phyloP scores from a whole-genome alignment of 495 filamentous ascomycete genomes.

The Neurospora hispaniola region DNA sequence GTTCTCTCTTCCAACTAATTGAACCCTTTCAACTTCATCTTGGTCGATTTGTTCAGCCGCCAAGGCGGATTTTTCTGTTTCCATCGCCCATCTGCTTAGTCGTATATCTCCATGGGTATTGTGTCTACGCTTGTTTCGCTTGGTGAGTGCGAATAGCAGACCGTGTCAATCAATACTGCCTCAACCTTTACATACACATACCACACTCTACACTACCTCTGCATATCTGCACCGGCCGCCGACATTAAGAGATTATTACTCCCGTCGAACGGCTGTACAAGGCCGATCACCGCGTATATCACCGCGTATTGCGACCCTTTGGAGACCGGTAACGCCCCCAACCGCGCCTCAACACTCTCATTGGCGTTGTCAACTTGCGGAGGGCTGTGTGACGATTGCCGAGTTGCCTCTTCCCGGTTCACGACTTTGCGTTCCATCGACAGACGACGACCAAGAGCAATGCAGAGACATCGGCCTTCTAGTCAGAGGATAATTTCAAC shows the following conservation, averaged over 20 bases:
- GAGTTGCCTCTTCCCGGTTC: background rate
- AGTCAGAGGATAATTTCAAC: slow-evolving; percentile 6
- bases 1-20: background rate
- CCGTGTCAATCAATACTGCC: background rate
- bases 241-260: background rate
- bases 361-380: background rate
- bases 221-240: background rate
- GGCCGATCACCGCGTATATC: background rate
- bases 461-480: slow-evolving; percentile 12
- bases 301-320: background rate
- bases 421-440: background rate
- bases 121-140: background rate
- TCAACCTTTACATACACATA: background rate
- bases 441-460: slow-evolving; percentile 7
- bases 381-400: slow-evolving; percentile 3
- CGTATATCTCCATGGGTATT: background rate
- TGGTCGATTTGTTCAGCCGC: background rate
- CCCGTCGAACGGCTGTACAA: background rate
- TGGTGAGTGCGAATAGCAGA: background rate
- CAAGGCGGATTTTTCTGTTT: background rate
- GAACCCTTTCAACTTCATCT: background rate
- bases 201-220: background rate
- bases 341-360: background rate
- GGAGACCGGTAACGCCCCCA: background rate
- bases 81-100: background rate